These are phyloP conservation scores for Aspergillus sp. DNA, from an alignment of 2,329 filamentous ascomycete species.

Conservation along the genomic window DNA sequence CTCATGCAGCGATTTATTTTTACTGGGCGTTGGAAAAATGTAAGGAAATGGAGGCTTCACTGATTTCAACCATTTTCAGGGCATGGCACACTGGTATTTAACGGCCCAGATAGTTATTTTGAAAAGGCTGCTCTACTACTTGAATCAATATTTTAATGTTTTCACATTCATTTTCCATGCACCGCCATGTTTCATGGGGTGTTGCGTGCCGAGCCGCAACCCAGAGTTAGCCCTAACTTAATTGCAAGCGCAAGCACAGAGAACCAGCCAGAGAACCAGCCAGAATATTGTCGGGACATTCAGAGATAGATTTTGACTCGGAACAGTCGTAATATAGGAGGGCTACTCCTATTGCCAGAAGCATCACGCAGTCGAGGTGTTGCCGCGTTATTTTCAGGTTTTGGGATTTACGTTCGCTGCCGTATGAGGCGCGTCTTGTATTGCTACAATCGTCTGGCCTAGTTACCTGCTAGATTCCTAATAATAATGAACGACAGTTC, in stretches of 20 bases:
- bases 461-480: too few relatives aligned
- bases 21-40: background rate
- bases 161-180: background rate
- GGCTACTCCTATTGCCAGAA: too few relatives aligned
- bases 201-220: background rate
- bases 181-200: background rate
- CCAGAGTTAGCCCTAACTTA: background rate
- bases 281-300: too few relatives aligned
- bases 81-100: background rate
- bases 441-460: too few relatives aligned
- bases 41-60: background rate
- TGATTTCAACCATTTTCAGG: background rate
- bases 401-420: too few relatives aligned
- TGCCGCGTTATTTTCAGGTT: too few relatives aligned
- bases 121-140: background rate
- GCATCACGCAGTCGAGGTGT: too few relatives aligned
- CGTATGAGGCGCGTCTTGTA: too few relatives aligned
- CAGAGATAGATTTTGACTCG: too few relatives aligned
- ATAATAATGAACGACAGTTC: too few relatives aligned
- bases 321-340: too few relatives aligned
- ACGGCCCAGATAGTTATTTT: background rate
- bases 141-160: background rate
- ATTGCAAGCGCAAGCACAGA: background rate
- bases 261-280: too few relatives aligned
- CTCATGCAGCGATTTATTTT: background rate